A percentile compares a stretch with the other conserved stretches of the same genome.
Conservation (phyloP, 1,284 basidiomycete genomes). For the Ustilago shanxiensis region DNA sequence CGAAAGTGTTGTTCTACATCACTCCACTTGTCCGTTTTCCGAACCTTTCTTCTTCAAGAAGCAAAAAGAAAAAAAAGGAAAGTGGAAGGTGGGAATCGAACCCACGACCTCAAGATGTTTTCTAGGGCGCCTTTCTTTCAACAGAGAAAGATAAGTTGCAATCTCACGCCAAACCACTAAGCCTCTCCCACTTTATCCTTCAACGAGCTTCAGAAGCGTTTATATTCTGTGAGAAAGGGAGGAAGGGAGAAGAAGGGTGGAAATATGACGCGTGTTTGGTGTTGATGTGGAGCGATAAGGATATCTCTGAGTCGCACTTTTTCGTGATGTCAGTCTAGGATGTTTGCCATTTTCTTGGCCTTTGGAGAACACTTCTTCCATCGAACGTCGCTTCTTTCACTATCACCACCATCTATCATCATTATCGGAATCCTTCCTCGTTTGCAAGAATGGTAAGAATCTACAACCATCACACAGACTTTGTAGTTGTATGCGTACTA, state of each 20-base stretch:
- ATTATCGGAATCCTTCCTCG: background rate
- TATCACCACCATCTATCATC: background rate
- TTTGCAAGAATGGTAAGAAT: slow-evolving; percentile 8
- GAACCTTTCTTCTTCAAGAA: background rate
- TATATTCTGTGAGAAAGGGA: background rate
- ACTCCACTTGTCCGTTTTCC: slow-evolving; percentile 30
- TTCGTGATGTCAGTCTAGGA: background rate
- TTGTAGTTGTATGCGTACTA: too few relatives aligned
- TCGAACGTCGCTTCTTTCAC: background rate
- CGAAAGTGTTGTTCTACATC: slow-evolving; percentile 9
- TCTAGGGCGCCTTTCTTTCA: slow-evolving; percentile 22
- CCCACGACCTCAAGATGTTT: slow-evolving; percentile 58
- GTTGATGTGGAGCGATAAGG: slow-evolving; percentile 41
- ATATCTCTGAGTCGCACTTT: background rate
- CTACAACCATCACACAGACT: too few relatives aligned
- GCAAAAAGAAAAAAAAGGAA: slow-evolving; percentile 10
- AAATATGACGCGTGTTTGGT: slow-evolving; percentile 25
- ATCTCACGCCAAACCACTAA: slow-evolving; percentile 65
- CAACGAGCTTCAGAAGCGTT: background rate
- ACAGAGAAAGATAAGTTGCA: slow-evolving; percentile 39
- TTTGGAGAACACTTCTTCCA: too few relatives aligned
- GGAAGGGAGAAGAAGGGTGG: background rate
- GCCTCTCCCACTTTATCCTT: slow-evolving; percentile 49
- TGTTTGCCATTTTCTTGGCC: background rate
- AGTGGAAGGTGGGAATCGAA: slow-evolving; percentile 63